Evolutionary conservation across 2,329 filamentous ascomycete species (phyloP), one percentile per base, ranked within the genome.

Genomic region (Mycosphaerella arachidis): DNA sequence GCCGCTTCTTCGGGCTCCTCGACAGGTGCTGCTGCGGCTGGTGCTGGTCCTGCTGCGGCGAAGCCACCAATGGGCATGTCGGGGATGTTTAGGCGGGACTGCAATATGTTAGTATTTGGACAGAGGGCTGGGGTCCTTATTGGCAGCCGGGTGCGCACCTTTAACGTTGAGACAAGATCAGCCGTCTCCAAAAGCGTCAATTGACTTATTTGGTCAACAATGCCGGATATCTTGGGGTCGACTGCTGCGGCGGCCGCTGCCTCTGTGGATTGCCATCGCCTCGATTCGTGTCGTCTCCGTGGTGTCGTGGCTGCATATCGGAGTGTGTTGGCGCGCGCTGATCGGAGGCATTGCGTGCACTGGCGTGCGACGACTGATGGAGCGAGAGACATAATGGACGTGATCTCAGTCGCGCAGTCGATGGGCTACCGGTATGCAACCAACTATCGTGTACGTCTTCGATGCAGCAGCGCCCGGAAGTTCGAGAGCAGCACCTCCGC

Each of bases 201-300:
- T 85, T 94, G 88, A 79, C 93, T 96, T 78, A 99, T 99, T 79
- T 99, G 92, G 76, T 99, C 92, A 73, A 99, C 94, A 73, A 99
- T 99, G 61, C 85, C 86, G 70, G 87, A 78, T 72, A 99, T 96
- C 85, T 99, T 99, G 65, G 94, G 92, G 79, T 90, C 96, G 81
- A 78, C 57, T 29, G 69, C 59, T 48, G 69, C 61, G 52, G 75
- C 73, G 57, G 82, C 81, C 59, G 75, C 72, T 58, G 83, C 86
- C 71, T 92, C 89, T 70, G 91, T 92, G 64, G 91, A 93, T 78
- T 94, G 90, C 89, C 91, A 92, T 84, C 94, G 86, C 79, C 89
- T 86, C 74, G 85, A 57, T 35, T 67, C 60, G 51, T 66, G 67
- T 61, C 65, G 66, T 58, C 58, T 56, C 62, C 64, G 60, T 48